phyloP scores from a whole-genome alignment of 2,329 filamentous ascomycete genomes.

The Pestalotiopsis fici region DNA sequence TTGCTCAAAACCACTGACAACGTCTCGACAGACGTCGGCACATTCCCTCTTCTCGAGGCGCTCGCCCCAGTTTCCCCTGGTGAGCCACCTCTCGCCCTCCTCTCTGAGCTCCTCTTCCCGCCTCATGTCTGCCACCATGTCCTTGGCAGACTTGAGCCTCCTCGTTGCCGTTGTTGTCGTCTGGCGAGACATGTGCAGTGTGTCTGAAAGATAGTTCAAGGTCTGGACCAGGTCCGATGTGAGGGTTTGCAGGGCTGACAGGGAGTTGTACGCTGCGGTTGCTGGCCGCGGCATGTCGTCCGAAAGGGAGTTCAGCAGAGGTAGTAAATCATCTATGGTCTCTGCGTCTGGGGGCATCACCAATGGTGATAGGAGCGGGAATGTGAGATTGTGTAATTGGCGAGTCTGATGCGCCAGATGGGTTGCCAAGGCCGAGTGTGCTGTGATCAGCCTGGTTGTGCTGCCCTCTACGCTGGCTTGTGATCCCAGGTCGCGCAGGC shows the following conservation, averaged over 20 bases:
- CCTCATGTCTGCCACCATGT: constrained; percentile 82
- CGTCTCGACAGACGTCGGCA: constrained; percentile 79
- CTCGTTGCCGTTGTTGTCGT: constrained; percentile 80
- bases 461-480: constrained; percentile 73
- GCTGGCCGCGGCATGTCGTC: constrained; percentile 67
- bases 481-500: constrained; percentile 71
- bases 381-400: constrained; percentile 72
- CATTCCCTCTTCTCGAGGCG: constrained; percentile 77
- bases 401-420: constrained; percentile 77
- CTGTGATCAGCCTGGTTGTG: constrained; percentile 72
- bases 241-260: constrained; percentile 68
- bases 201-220: constrained; percentile 85
- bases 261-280: constrained; percentile 63
- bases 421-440: constrained; percentile 72
- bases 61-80: constrained; percentile 80
- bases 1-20: constrained; percentile 90
- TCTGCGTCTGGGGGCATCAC: constrained; percentile 63
- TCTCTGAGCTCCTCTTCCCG: constrained; percentile 81
- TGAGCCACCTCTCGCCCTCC: constrained; percentile 80
- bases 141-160: constrained; percentile 77
- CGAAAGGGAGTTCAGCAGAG: constrained; percentile 65
- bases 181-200: constrained; percentile 91
- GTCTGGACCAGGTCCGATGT: constrained; percentile 76
- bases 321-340: constrained; percentile 68
- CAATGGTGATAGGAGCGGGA: constrained; percentile 70